Evolutionary conservation across 2,329 filamentous ascomycete genomes (phyloP), one percentile per base, ranked within the genome.

Genomic region (Epichloe sibirici): DNA sequence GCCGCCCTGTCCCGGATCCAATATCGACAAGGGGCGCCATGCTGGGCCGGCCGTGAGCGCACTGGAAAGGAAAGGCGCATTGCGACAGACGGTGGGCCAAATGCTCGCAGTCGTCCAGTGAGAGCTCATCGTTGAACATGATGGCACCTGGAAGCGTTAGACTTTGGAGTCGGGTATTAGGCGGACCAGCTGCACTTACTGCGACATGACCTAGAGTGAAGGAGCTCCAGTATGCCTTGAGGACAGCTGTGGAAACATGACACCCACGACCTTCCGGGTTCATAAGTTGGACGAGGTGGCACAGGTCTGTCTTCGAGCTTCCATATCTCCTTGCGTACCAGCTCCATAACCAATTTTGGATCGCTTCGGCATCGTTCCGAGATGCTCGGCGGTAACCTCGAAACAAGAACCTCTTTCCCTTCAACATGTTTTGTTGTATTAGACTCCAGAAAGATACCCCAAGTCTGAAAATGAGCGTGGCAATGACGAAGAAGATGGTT

Each of bases 41-140:
- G 37, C 78, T 82, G 1, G 82, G 82, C 51, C 83, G 73, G 0
- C 88, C 88, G 71, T 94, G 88, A 1, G 88, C 88, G 66, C 88
- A 94, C 63, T 88, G 83, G 58, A 93, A 93, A 0, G 88, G 88
- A 56, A 91, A 88, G 0, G 73, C 74, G 58, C 85, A 90, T 0
- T 61, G 62, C 0, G 77, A 74, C n/a, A 93, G 68, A 3, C 73
- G 72, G 2, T 51, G 55, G 0, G 91, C 64, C 37, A 93, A 65
- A 0, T 65, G 62, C 9, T 68, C 58, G 58, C 88, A 91, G 57
- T 88, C 75, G 0, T 72, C 66, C 0, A 63, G 56, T 0, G 72
- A 74, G 7, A 93, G 68, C 5, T 69, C 62, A 61, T 94, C 88
- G 59, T 91, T 91, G 68, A 94, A 94, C 86, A 90, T 91, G 63